Conservation (phyloP, 495 filamentous ascomycete genomes). For the Xylaria longipes region DNA sequence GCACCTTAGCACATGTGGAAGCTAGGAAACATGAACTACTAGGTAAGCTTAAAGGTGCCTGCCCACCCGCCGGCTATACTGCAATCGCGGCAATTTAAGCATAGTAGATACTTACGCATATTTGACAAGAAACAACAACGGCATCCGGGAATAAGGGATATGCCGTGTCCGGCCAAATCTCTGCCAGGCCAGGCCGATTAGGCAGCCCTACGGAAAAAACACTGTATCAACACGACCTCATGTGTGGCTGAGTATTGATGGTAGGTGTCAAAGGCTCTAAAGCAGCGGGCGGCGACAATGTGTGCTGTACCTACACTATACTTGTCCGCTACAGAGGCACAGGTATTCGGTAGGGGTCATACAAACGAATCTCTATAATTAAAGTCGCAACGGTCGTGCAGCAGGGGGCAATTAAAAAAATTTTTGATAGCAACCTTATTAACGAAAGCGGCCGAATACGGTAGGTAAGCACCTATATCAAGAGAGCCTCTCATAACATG, state of each 20-base stretch:
- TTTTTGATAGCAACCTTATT: constrained; percentile 1
- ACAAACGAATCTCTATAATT: constrained; percentile 12
- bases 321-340: neutral
- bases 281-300: neutral
- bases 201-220: constrained; percentile 4
- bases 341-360: neutral
- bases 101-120: constrained; percentile 1
- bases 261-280: neutral
- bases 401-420: constrained; percentile 13
- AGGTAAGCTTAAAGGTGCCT: neutral
- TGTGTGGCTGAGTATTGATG: constrained; percentile 18
- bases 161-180: neutral
- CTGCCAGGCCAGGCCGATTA: no score
- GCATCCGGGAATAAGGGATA: neutral
- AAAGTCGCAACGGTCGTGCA: constrained; percentile 14
- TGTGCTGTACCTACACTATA: neutral
- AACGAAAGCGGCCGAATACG: neutral
- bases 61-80: neutral
- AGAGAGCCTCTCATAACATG: neutral
- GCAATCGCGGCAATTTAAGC: constrained; percentile 1
- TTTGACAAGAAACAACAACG: neutral
- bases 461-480: constrained; percentile 12
- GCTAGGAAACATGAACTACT: neutral
- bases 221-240: neutral
- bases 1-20: neutral